These are phyloP conservation scores for Dimocarpus longan DNA, from an alignment of 345 rosid genomes.

Conservation along the genomic window DNA sequence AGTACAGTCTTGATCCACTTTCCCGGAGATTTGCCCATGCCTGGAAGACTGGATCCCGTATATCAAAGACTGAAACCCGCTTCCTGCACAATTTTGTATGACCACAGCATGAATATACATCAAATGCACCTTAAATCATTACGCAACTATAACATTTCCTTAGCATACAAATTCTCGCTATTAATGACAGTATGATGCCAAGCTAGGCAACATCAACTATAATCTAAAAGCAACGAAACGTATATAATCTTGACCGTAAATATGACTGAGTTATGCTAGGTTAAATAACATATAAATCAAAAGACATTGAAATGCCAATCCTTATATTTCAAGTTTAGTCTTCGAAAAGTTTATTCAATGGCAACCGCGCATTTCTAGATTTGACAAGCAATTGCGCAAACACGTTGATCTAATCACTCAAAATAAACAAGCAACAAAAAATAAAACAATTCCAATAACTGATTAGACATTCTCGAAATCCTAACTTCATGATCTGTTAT, in stretches of 20 bases:
- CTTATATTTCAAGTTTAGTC: background rate
- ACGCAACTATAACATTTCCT: background rate
- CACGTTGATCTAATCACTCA: constrained; percentile 8
- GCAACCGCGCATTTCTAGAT: background rate
- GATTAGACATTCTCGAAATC: constrained; percentile 10
- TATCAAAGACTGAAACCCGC: constrained; percentile 25
- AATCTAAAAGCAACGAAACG: background rate
- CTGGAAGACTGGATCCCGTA: constrained; percentile 24
- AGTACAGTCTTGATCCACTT: constrained; percentile 86
- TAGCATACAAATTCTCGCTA: background rate
- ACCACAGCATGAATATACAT: constrained; percentile 4
- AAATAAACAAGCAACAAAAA: background rate
- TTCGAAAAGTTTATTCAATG: background rate
- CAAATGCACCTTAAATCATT: background rate
- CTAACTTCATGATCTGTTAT: background rate
- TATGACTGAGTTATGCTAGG: background rate
- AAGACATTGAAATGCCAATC: background rate
- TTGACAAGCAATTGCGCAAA: background rate
- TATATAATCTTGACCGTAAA: background rate
- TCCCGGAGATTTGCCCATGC: constrained; percentile 77
- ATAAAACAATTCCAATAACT: constrained; percentile 10
- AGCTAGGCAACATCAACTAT: background rate
- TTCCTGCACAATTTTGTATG: constrained; percentile 18
- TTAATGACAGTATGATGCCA: background rate
- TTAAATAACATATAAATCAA: background rate